These are phyloP conservation scores for Saturnispora halmiae DNA, from an alignment of 805 yeast genomes.

Conservation along the genomic window DNA sequence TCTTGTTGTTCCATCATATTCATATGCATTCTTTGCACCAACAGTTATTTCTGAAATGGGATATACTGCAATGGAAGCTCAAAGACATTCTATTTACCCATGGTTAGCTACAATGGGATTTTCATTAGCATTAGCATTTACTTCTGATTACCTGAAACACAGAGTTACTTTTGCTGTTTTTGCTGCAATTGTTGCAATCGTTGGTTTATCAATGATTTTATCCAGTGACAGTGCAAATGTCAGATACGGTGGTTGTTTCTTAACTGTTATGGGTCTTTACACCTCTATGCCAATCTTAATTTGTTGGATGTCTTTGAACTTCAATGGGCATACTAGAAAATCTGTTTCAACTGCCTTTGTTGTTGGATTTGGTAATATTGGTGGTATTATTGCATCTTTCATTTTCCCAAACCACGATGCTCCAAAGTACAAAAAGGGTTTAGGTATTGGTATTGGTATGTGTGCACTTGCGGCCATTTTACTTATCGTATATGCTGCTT, in stretches of 20 bases:
- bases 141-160: constrained; percentile 45
- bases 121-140: constrained; percentile 48
- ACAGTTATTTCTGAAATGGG: constrained; percentile 54
- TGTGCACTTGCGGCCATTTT: constrained; percentile 33
- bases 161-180: constrained; percentile 38
- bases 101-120: constrained; percentile 71
- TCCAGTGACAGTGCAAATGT: constrained; percentile 33
- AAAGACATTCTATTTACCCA: constrained; percentile 76
- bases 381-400: constrained; percentile 59
- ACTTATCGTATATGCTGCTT: constrained; percentile 25
- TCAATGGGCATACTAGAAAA: constrained; percentile 55
- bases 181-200: constrained; percentile 32
- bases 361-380: constrained; percentile 68
- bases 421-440: constrained; percentile 50
- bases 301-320: constrained; percentile 59
- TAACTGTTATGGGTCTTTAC: constrained; percentile 51
- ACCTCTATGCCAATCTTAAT: constrained; percentile 58
- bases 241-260: constrained; percentile 58
- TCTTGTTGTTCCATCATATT: constrained; percentile 58
- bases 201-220: constrained; percentile 49
- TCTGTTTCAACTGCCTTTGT: constrained; percentile 42
- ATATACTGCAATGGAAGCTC: constrained; percentile 63
- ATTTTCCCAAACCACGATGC: constrained; percentile 47
- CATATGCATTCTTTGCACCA: constrained; percentile 68
- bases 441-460: constrained; percentile 42